Evolutionary conservation across 371 early-diverging fungal genomes (phyloP), one percentile per base, ranked within the genome.

Genomic region (Coemansia sp.): DNA sequence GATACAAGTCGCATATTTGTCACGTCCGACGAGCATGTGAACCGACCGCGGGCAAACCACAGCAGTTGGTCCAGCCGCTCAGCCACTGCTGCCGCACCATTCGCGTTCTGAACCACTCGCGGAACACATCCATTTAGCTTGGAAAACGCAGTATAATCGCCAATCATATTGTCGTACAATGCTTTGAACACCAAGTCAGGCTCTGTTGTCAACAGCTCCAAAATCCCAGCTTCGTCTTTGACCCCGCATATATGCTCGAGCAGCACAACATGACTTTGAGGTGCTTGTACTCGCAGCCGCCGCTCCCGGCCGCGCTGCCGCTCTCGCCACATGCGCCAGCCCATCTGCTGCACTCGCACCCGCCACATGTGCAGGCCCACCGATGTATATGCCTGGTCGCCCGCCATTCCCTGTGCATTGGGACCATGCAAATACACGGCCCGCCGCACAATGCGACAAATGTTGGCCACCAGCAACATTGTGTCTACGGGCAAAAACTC

Each of bases 181-280:
- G 76, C 76, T 41, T 75, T 75, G 49, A 75, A 75, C 58, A 75
- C 51, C 39, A 75, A 32, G 28, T 75, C 76, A 1, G 76, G 76
- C 48, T 71, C 72, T 0, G 32, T 11, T 2, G 29, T 26, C 58
- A 75, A 12, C 19, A 71, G 65, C 9, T 55, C 68, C 58, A 58
- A 44, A 23, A 72, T 44, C 51, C 62, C 76, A 3, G 28, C 40
- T 19, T 71, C 71, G 32, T 29, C 68, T 13, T 32, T 56, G 1
- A 75, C 73, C 19, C 65, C 73, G 58, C 76, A 54, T 8, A 75
- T 44, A 15, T n/a, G 36, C 52, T 39, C 23, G 26, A 75, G 23
- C 51, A 75, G 41, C 26, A 23, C 46, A n/a, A 4, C 21, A 44
- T 71, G 67, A 51, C 71, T 67, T n/a, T 21, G 56, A 15, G 76